These are phyloP conservation scores for Rhynchospora pubera DNA, from an alignment of 176 grass and related monocot species.

Conservation along the genomic window DNA sequence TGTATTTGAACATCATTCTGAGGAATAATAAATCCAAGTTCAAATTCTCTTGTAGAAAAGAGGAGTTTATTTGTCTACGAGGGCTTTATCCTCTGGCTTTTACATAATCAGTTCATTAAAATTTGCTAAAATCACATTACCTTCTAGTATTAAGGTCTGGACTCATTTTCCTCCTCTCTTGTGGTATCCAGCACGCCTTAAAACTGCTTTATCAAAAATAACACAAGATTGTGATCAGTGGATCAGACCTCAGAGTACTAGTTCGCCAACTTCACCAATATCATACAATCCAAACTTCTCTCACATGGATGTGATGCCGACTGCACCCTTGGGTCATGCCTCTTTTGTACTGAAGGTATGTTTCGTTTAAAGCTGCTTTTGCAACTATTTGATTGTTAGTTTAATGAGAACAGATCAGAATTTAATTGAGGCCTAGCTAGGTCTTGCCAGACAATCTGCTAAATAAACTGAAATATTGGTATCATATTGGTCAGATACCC, in stretches of 20 bases:
- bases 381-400: constrained; percentile 17
- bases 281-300: constrained; percentile 51
- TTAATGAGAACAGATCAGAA: neutral
- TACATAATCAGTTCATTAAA: neutral
- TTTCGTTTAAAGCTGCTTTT: constrained; percentile 21
- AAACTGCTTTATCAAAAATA: constrained; percentile 86
- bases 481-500: neutral
- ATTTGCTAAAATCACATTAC: neutral
- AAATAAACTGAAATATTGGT: neutral
- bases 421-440: neutral
- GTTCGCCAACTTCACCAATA: constrained; percentile 50
- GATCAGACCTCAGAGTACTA: constrained; percentile 63
- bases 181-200: constrained; percentile 61
- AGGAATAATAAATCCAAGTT: neutral
- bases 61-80: neutral
- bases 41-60: neutral
- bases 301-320: constrained; percentile 89
- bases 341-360: constrained; percentile 83
- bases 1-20: neutral
- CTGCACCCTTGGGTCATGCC: constrained; percentile 58
- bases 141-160: constrained; percentile 11
- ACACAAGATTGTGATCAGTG: constrained; percentile 94
- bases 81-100: neutral
- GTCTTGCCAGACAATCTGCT: neutral
- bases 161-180: neutral